A percentile compares a stretch with the other conserved stretches of the same genome.
phyloP scores from a whole-genome alignment of 2,329 filamentous ascomycete species.

The Neurospora sp. region DNA sequence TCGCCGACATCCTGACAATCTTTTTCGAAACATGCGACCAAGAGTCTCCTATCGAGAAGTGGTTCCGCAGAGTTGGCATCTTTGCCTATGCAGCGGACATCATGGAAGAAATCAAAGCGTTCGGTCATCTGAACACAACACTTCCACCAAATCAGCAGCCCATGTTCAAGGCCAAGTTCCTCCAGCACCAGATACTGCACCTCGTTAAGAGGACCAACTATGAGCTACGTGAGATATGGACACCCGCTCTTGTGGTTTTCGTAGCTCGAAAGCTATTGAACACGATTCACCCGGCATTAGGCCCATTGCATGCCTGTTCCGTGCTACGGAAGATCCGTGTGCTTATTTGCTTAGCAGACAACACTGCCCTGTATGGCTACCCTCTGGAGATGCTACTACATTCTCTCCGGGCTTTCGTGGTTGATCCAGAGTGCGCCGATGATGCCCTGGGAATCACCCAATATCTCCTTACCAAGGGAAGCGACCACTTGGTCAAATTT shows the following conservation, averaged over 20 bases:
- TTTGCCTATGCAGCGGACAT: constrained; percentile 53
- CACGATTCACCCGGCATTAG: constrained; percentile 72
- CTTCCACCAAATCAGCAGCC: constrained; percentile 79
- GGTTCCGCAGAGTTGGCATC: constrained; percentile 48
- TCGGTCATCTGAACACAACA: constrained; percentile 53
- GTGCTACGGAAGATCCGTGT: constrained; percentile 80
- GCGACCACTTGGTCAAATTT: constrained; percentile 49
- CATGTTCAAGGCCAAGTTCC: constrained; percentile 67
- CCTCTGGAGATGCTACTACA: constrained; percentile 85
- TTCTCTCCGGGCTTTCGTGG: constrained; percentile 66
- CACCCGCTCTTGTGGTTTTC: constrained; percentile 61
- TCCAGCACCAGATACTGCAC: constrained; percentile 66
- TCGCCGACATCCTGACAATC: constrained; percentile 66
- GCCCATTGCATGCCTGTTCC: constrained; percentile 77
- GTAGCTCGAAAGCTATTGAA: constrained; percentile 71
- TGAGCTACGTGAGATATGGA: constrained; percentile 61
- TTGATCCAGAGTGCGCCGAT: constrained; percentile 78
- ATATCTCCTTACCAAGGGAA: constrained; percentile 67
- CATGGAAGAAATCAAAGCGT: constrained; percentile 59
- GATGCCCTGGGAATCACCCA: constrained; percentile 81
- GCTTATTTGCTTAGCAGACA: constrained; percentile 67
- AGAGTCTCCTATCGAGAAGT: constrained; percentile 62
- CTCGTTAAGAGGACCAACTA: constrained; percentile 65
- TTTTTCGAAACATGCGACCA: constrained; percentile 72
- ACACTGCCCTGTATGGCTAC: constrained; percentile 65